Evolutionary conservation across 2,329 filamentous ascomycete species (phyloP), one percentile per base, ranked within the genome.

Genomic region (Didymella keratinophila): DNA sequence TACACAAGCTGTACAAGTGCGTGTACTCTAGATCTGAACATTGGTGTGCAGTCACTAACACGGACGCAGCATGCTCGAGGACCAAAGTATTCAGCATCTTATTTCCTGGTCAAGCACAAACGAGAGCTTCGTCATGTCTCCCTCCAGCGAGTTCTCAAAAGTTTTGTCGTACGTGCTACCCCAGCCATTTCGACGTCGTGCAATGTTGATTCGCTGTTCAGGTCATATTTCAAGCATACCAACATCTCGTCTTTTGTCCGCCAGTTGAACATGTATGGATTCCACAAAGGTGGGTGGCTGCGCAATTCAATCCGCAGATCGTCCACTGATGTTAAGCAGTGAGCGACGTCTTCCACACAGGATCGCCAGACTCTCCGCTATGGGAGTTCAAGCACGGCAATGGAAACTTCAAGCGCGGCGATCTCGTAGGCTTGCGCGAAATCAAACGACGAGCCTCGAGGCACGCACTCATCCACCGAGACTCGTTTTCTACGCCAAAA

Each of bases 331-430:
- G 27, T 14, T 49, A 51, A 58, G 39, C 70, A 97, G 95, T 98
- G 71, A 97, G 95, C 81, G 95, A 99, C 76, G 95, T 98, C 21
- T 99, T 98, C 74, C 94, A 98, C 76, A 97, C 93, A 4, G 93
- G 92, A 11, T 93, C 91, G 42, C 93, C 94, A 12, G 95, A 98
- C 72, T 93, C 93, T 20, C 93, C 94, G 0, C 82, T 99, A 28
- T 99, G 95, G 95, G 95, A 99, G 75, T 99, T 99, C 78, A 98
- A 97, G 78, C 95, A 99, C 73, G 95, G 95, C 52, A 96, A 94
- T 71, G 94, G 94, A 52, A 98, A 91, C 76, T 99, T 99, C 81
- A 98, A 96, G 78, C 88, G 93, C 64, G 95, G 95, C 36, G 94
- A 99, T 76, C 82, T 99, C 23, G 88, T 94, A 49, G 93, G 94